Percentiles rank a stretch among this genome's conserved stretches.
These are phyloP conservation scores for Whalleya microplaca DNA, from an alignment of 2,329 filamentous ascomycete genomes.

Conservation along the genomic window DNA sequence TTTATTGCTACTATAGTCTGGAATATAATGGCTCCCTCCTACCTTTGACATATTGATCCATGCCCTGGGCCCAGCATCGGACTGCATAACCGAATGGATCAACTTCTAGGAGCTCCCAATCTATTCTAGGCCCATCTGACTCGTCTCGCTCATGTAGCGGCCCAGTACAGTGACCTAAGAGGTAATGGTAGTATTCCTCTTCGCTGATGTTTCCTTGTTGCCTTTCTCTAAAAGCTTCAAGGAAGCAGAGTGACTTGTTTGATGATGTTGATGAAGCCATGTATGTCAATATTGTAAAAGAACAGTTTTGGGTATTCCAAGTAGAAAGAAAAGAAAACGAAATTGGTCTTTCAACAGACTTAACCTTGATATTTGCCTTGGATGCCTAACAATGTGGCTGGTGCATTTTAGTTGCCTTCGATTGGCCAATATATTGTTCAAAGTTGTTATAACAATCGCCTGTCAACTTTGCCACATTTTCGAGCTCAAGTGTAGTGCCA, in stretches of 20 bases:
- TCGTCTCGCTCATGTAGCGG: conserved; percentile 1
- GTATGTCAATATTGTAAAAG: no score
- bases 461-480: no score
- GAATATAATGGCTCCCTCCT: neutral
- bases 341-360: no score
- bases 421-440: no score
- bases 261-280: neutral
- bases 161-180: neutral
- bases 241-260: neutral
- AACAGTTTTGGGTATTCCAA: no score
- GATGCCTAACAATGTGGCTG: no score
- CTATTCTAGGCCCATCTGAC: neutral
- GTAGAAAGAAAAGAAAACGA: no score
- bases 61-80: neutral
- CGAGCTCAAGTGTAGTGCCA: no score
- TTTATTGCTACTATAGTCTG: no score
- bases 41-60: neutral
- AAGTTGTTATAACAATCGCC: no score
- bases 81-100: neutral
- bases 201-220: neutral
- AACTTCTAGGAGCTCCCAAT: neutral
- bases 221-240: neutral
- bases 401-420: no score
- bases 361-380: no score
- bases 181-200: conserved; percentile 1